These are phyloP conservation scores for Lizonia empirigonia DNA, from an alignment of 2,329 filamentous ascomycete species.

Conservation along the genomic window DNA sequence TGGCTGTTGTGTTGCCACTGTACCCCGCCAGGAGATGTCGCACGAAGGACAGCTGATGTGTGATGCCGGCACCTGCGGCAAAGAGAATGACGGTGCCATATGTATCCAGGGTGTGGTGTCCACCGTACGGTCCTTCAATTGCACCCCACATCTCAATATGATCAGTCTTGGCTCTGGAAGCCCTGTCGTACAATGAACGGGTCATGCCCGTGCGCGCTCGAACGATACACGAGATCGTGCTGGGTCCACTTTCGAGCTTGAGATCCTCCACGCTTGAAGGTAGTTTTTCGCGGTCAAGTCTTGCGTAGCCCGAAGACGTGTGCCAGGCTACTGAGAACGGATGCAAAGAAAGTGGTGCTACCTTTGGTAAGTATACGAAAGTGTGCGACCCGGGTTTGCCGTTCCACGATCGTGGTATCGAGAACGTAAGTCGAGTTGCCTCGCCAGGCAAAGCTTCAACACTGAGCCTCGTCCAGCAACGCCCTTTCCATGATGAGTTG, in stretches of 20 bases:
- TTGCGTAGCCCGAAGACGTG: slow-evolving; percentile 56
- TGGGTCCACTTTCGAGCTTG: slow-evolving; percentile 52
- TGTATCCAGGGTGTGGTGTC: slow-evolving; percentile 76
- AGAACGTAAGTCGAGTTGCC: slow-evolving; percentile 71
- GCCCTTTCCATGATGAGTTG: slow-evolving; percentile 68
- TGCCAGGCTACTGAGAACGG: slow-evolving; percentile 79
- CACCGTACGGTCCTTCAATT: slow-evolving; percentile 84
- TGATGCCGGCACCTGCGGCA: slow-evolving; percentile 89
- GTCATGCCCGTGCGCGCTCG: slow-evolving; percentile 86
- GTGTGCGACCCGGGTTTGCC: slow-evolving; percentile 75
- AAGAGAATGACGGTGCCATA: slow-evolving; percentile 89
- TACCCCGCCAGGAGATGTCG: slow-evolving; percentile 61
- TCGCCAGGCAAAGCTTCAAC: slow-evolving; percentile 76
- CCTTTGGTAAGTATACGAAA: slow-evolving; percentile 73
- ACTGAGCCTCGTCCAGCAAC: slow-evolving; percentile 55
- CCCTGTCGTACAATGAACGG: slow-evolving; percentile 72
- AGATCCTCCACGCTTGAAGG: slow-evolving; percentile 46
- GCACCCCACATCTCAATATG: slow-evolving; percentile 68
- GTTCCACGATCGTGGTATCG: slow-evolving; percentile 71
- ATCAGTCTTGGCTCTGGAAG: slow-evolving; percentile 55
- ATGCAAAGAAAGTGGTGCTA: slow-evolving; percentile 73
- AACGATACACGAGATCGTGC: slow-evolving; percentile 69
- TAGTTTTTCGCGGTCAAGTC: slow-evolving; percentile 7
- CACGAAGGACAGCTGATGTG: slow-evolving; percentile 86
- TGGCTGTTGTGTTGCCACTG: slow-evolving; percentile 72